Evolutionary conservation across 768 basidiomycete species (phyloP), one percentile per base, ranked within the genome.

Genomic region (Cubamyces sp.): DNA sequence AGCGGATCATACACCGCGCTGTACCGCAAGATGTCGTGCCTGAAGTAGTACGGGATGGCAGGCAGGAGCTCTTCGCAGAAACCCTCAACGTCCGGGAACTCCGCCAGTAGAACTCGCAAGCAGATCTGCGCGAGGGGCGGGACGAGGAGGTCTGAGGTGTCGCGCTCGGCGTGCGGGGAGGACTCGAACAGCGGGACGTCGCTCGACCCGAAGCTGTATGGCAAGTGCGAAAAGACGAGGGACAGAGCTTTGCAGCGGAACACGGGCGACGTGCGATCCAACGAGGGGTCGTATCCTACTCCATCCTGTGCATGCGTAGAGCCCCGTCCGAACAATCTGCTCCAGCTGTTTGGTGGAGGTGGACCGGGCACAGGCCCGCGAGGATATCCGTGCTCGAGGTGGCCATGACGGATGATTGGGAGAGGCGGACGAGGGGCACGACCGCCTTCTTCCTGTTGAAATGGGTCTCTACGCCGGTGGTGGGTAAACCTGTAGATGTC

Each of bases 191-290:
- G 26, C 6, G 57, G 63, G 34, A 64, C 63, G 63, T 64, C 58
- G 54, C 54, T 57, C n/a, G 63, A 64, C 9, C 54, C 63, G 43
- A 53, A 49, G 52, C 39, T 59, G 57, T 50, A 53, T 46, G 60
- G 68, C 26, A 73, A 64, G 49, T 76, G 73, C 14, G 76, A 74
- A 51, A 85, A 77, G 1, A 86, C 71, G 40, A 88, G 73, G 0
- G 81, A 81, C 25, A 91, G 80, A 0, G 85, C 87, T n/a, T 74
- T 71, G 5, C 74, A 72, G 23, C 89, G 83, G 86, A 86, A 86
- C 41, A 65, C 67, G 16, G 69, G 55, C 16, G 74, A 70, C 30
- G 26, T 34, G 26, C 56, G 54, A 28, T 79, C 57, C 12, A 30
- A 41, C 28, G 49, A 28, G n/a, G 49, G 41, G 28, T 59, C 57